Evolutionary conservation across 1,139 yeast genomes (phyloP).

Genomic region (Lodderomyces theae): DNA sequence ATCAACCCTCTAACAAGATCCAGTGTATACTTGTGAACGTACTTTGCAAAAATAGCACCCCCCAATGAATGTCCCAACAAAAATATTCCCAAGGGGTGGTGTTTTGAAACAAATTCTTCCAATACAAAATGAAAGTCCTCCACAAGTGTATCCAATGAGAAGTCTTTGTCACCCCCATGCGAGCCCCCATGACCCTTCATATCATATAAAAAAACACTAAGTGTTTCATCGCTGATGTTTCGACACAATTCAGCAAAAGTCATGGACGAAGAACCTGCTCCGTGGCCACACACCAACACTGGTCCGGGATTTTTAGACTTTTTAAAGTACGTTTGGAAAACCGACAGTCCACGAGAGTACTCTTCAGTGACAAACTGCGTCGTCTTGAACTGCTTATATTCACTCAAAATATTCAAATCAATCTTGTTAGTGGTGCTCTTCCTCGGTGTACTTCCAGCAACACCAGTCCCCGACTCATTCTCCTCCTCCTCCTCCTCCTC

Average conservation of each 20-base stretch:
- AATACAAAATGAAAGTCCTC: constrained; percentile 56
- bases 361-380: constrained; percentile 17
- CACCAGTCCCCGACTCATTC: constrained; percentile 10
- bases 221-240: constrained; percentile 19
- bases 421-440: constrained; percentile 4
- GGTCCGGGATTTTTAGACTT: constrained; percentile 54
- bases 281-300: constrained; percentile 78
- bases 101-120: constrained; percentile 27
- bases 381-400: not conserved
- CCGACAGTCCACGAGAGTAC: not conserved
- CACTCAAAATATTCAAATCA: not conserved
- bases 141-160: constrained; percentile 49
- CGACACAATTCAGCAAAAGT: constrained; percentile 62
- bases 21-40: constrained; percentile 16
- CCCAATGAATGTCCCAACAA: constrained; percentile 92
- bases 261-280: constrained; percentile 89
- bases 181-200: constrained; percentile 77
- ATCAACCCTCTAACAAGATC: constrained; percentile 55
- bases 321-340: constrained; percentile 58
- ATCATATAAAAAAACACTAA: constrained; percentile 70
- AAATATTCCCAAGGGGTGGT: constrained; percentile 28
- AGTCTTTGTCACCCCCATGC: constrained; percentile 33
- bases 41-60: constrained; percentile 74
- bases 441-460: not conserved
- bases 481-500: too few species aligned